Conservation (phyloP, 345 rosid species). For the Hirschfeldia incana region DNA sequence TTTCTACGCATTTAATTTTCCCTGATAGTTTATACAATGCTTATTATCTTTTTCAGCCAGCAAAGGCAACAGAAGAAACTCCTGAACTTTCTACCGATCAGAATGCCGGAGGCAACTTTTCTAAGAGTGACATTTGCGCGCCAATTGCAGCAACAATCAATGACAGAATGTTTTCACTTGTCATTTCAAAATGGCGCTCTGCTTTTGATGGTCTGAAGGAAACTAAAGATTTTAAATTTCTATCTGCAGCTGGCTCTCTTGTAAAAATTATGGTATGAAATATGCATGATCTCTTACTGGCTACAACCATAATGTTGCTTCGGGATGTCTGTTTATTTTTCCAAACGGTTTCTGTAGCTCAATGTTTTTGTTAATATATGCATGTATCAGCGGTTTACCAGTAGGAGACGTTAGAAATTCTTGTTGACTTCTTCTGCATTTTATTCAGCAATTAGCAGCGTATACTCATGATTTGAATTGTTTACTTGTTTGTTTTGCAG, state of each 20-base stretch:
- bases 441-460: not conserved
- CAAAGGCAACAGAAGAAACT: conserved; percentile 39
- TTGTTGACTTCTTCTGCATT: not conserved
- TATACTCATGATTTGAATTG: conserved; percentile 22
- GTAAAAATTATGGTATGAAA: conserved; percentile 72
- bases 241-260: conserved; percentile 79
- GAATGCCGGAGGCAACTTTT: conserved; percentile 47
- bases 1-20: not conserved
- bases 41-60: conserved; percentile 45
- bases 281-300: conserved; percentile 14
- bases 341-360: conserved; percentile 9
- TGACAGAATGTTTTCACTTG: conserved; percentile 82
- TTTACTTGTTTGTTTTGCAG: conserved; percentile 49
- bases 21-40: not conserved
- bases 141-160: conserved; percentile 91
- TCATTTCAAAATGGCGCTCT: conserved; percentile 78
- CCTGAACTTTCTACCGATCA: conserved; percentile 39
- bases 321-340: conserved; percentile 7
- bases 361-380: not conserved
- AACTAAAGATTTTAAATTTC: conserved; percentile 72
- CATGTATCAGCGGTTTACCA: not conserved
- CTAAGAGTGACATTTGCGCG: conserved; percentile 79
- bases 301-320: not conserved
- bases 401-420: not conserved
- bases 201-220: conserved; percentile 86